Base-by-base conservation (phyloP, 768 basidiomycete species). In the Leccinum longicurvipes region DNA sequence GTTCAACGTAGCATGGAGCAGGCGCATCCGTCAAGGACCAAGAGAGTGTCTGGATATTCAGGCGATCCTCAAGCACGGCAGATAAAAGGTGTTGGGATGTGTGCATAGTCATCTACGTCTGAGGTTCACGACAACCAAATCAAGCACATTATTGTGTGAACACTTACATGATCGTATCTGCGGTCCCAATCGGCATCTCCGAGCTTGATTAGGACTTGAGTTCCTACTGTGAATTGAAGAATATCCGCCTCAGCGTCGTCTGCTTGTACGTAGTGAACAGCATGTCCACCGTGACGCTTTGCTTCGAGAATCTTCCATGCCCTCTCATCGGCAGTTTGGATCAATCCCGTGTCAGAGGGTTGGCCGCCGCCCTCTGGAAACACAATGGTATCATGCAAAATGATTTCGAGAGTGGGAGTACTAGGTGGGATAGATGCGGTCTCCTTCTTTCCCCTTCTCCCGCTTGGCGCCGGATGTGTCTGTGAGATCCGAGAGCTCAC, bases 361-460 rank as follows among this genome's bases (percentile, higher is more conserved):
- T 93, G 91, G 0, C 91, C 91, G 11, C 90, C 84, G 9, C 89
- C 90, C 70, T 91, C 89, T 0, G 91, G 90, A 67, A 91, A 92
- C 47, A 91, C 79, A 12, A 88, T 78, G 0, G 89, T 91, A 65
- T 92, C 91, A 50, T 87, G 84, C 45, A 91, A 72, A 50, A 85
- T 76, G 8, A 92, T 73, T 62, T 89, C 85, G 47, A 89, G 77
- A 17, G 85, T 70, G 3, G 83, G 78, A 32, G 67, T 74, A 23
- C 71, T 72, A 1, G 74, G 72, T 45, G 78, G 64, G n/a, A 72
- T 65, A 15, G 81, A 78, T 24, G 79, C 65, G 15, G 77, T 66
- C 12, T 81, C 75, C 65, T 85, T 87, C 67, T 82, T 83, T 10
- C 72, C 70, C 51, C 82, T 80, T 73, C 83, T 85, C 65, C 75